Conservation (phyloP, 371 early-diverging fungal species). For the Syncephalastrum sp. region DNA sequence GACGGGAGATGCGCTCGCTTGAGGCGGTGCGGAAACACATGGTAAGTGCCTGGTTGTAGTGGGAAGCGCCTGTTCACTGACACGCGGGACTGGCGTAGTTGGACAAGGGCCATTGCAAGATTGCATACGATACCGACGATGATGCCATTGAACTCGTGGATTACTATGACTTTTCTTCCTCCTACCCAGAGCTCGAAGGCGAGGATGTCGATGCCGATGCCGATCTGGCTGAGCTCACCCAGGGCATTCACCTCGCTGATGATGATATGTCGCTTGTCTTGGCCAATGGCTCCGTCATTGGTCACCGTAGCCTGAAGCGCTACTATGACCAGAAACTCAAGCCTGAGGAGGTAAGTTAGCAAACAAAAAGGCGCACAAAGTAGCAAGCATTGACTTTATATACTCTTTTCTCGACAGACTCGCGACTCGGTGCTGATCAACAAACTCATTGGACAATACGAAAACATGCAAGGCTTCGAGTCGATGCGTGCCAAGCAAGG, state of each 20-base stretch:
- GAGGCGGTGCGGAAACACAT: conserved; percentile 95
- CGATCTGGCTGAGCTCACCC: conserved; percentile 28
- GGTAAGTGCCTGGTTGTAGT: conserved; percentile 41
- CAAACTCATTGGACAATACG: conserved; percentile 50
- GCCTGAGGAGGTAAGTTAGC: conserved; percentile 50
- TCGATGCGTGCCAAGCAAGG: conserved; percentile 28
- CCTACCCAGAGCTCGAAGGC: conserved; percentile 45
- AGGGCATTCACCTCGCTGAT: conserved; percentile 46
- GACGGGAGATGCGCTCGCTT: conserved; percentile 76
- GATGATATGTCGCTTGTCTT: conserved; percentile 84
- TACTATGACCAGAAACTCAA: conserved; percentile 89
- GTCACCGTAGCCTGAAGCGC: conserved; percentile 78
- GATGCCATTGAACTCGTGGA: conserved; percentile 90
- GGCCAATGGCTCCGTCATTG: conserved; percentile 81
- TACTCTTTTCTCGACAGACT: conserved; percentile 20
- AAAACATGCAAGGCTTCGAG: conserved; percentile 36
- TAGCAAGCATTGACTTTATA: background rate
- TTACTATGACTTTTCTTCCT: conserved; percentile 83
- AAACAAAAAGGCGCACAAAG: background rate
- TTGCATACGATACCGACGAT: conserved; percentile 86
- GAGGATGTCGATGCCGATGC: conserved; percentile 60
- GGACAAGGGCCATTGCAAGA: conserved; percentile 94
- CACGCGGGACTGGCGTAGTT: conserved; percentile 31
- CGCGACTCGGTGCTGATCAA: conserved; percentile 51
- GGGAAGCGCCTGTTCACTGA: background rate